These are phyloP conservation scores for Ophiostoma triangulosporum DNA, from an alignment of 2,329 filamentous ascomycete genomes.

Conservation along the genomic window DNA sequence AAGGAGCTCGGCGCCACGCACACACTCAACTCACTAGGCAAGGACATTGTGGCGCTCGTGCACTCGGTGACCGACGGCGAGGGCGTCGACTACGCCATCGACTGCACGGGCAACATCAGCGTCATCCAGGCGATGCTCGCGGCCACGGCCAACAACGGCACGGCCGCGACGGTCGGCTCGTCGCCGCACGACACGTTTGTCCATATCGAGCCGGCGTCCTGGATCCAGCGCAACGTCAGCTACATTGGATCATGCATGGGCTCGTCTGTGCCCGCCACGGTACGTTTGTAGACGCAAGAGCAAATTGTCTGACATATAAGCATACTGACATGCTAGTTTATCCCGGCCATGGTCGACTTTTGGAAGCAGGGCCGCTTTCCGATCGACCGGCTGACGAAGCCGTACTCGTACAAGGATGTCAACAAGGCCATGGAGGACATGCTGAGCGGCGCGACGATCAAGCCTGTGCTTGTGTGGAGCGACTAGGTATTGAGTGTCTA, in stretches of 20 bases:
- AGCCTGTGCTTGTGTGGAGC: background rate
- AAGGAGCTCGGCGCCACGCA: slow-evolving; percentile 29
- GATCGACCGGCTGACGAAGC: background rate
- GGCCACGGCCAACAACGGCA: background rate
- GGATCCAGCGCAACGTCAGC: background rate
- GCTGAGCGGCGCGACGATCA: background rate
- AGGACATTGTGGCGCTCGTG: background rate
- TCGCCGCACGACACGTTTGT: background rate
- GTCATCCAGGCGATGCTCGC: slow-evolving; percentile 1
- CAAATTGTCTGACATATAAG: background rate
- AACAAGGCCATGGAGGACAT: background rate
- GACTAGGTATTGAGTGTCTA: background rate
- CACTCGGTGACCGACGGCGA: background rate
- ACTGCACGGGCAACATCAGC: background rate
- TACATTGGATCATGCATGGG: background rate
- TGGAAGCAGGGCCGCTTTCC: slow-evolving; percentile 1
- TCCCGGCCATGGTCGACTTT: background rate
- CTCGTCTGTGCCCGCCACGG: background rate
- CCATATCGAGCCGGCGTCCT: background rate
- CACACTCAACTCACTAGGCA: slow-evolving; percentile 5
- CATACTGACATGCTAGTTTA: background rate
- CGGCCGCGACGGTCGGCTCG: background rate
- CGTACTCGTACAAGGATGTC: background rate
- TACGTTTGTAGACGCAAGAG: too few relatives aligned
- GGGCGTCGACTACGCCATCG: background rate